Percentiles rank a stretch among this genome's conserved stretches.
These are phyloP conservation scores for Theobroma grandiflorum DNA, from an alignment of 441 rosid species.

Conservation along the genomic window DNA sequence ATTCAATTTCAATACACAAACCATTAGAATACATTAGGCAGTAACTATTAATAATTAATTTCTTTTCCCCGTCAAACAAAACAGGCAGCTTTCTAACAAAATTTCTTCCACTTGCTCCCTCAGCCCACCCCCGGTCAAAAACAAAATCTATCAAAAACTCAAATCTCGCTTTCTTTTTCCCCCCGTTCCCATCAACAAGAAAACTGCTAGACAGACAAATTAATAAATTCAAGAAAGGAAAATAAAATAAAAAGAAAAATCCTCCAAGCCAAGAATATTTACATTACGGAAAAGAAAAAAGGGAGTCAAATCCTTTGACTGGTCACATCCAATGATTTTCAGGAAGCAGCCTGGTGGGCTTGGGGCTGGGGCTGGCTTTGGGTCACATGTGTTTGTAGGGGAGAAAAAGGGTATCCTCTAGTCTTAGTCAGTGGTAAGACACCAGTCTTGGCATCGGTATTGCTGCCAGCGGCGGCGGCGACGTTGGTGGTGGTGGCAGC, in stretches of 20 bases:
- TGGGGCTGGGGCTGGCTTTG: constrained; percentile 37
- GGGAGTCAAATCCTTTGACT: neutral
- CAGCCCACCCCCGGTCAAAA: constrained; percentile 2
- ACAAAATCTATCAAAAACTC: constrained; percentile 32
- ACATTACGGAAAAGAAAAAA: constrained; percentile 25
- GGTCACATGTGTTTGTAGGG: constrained; percentile 31
- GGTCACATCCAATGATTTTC: constrained; percentile 25
- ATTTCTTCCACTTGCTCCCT: constrained; percentile 17
- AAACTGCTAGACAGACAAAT: constrained; percentile 9
- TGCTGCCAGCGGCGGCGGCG: neutral
- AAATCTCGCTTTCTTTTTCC: constrained; percentile 18
- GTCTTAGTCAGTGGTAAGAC: constrained; percentile 32
- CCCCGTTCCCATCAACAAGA: constrained; percentile 1
- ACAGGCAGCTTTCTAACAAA: constrained; percentile 25
- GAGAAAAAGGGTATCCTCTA: constrained; percentile 39
- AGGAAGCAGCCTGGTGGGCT: constrained; percentile 41
- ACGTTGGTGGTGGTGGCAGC: neutral
- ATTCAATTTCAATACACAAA: neutral
- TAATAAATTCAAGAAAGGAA: neutral
- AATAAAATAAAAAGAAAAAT: neutral
- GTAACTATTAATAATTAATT: neutral
- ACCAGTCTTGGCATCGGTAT: constrained; percentile 15
- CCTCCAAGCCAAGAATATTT: constrained; percentile 29
- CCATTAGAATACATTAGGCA: neutral
- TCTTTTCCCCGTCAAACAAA: constrained; percentile 1